These are phyloP conservation scores for Phycomyces blakesleeanus DNA, from an alignment of 192 early-diverging fungal genomes.

Conservation along the genomic window DNA sequence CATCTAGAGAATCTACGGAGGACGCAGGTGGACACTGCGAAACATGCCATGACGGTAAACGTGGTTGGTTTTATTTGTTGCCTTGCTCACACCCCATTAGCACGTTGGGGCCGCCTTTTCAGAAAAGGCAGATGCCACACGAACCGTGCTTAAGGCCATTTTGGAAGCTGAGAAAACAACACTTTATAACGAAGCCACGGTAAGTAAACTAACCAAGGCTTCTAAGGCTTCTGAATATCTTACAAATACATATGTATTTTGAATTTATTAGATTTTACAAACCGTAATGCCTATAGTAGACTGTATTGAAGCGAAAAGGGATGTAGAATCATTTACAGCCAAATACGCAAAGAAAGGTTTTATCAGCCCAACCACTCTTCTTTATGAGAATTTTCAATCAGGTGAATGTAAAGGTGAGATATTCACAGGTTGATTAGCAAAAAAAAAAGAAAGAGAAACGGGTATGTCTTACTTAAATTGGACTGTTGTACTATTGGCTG, in stretches of 20 bases:
- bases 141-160: neutral
- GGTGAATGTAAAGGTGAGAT: neutral
- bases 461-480: too few relatives aligned
- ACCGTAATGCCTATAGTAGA: constrained; percentile 10
- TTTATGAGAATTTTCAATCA: constrained; percentile 11
- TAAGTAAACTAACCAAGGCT: neutral
- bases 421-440: neutral
- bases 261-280: neutral
- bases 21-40: constrained; percentile 19
- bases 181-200: constrained; percentile 3
- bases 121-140: constrained; percentile 13
- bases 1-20: constrained; percentile 21
- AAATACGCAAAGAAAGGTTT: constrained; percentile 22
- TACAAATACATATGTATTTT: neutral
- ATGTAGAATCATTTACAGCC: constrained; percentile 9
- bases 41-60: constrained; percentile 17
- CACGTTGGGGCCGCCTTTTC: constrained; percentile 8
- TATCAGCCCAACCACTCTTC: constrained; percentile 5
- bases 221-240: neutral
- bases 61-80: neutral
- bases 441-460: neutral
- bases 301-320: constrained; percentile 9
- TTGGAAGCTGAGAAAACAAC: constrained; percentile 4
- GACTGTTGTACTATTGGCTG: too few relatives aligned
- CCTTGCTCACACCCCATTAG: neutral